Conservation (phyloP, 345 rosid species). For the Euclidium syriacum region DNA sequence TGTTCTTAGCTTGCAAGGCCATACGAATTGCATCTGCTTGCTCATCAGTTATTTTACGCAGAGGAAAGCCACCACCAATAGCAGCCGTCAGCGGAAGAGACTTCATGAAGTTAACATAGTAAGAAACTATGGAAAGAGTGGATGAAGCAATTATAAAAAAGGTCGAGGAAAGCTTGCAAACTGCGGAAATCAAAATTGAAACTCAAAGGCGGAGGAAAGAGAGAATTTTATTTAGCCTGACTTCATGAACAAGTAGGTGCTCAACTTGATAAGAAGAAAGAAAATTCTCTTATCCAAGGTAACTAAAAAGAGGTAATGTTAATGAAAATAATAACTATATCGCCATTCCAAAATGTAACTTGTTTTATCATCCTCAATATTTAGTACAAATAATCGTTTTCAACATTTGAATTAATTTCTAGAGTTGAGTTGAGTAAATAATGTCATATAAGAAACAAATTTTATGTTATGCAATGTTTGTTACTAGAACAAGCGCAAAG, state of each 20-base stretch:
- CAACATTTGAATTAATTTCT: background rate
- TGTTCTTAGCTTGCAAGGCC: conserved; percentile 59
- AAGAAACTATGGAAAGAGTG: conserved; percentile 82
- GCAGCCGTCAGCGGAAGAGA: conserved; percentile 91
- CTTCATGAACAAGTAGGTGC: conserved; percentile 60
- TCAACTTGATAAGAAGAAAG: conserved; percentile 86
- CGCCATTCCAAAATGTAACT: too few species aligned
- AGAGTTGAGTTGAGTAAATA: too few species aligned
- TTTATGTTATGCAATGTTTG: conserved; percentile 32
- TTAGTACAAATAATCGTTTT: too few species aligned
- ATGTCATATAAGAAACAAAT: too few species aligned
- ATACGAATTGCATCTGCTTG: conserved; percentile 71
- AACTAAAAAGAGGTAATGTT: conserved; percentile 74
- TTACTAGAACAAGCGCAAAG: conserved; percentile 60
- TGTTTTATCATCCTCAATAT: too few species aligned
- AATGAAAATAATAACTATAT: too few species aligned
- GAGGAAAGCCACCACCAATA: conserved; percentile 92
- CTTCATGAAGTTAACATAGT: conserved; percentile 74
- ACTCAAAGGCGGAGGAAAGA: conserved; percentile 68
- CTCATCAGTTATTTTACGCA: conserved; percentile 81
- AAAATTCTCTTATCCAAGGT: conserved; percentile 57
- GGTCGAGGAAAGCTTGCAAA: conserved; percentile 76
- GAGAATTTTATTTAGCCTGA: too few species aligned
- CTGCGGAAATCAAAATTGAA: conserved; percentile 63
- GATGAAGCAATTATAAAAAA: conserved; percentile 70